phyloP scores from a whole-genome alignment of 768 basidiomycete species.

The Russula emetica region DNA sequence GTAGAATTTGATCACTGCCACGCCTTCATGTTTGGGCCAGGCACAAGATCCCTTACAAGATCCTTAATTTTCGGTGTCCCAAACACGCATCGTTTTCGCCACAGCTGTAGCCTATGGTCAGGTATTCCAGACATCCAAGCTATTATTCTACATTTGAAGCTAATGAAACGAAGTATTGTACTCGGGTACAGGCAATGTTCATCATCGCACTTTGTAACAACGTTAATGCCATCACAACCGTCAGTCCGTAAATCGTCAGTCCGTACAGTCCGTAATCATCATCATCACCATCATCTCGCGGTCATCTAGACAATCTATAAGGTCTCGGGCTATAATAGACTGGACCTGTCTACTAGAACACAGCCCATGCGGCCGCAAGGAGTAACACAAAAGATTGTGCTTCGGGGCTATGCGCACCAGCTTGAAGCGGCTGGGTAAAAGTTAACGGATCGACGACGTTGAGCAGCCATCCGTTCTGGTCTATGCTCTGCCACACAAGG shows the following conservation, averaged over 20 bases:
- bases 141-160: neutral
- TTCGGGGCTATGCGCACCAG: conserved; percentile 24
- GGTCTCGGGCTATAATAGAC: neutral
- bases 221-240: neutral
- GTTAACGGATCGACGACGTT: conserved; percentile 21
- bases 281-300: neutral
- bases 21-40: too few relatives aligned
- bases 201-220: neutral
- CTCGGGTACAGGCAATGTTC: neutral
- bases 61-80: too few relatives aligned
- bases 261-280: too few relatives aligned
- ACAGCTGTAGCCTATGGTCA: too few relatives aligned
- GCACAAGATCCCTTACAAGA: too few relatives aligned
- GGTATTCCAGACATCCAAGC: neutral
- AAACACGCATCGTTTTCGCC: too few relatives aligned
- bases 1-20: too few relatives aligned
- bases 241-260: neutral
- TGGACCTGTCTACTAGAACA: neutral
- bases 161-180: neutral
- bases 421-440: conserved; percentile 1
- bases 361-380: conserved; percentile 26
- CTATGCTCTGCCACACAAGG: conserved; percentile 39
- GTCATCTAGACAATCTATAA: neutral
- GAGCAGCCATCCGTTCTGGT: conserved; percentile 32
- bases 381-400: conserved; percentile 29